Evolutionary conservation across 2,329 filamentous ascomycete genomes (phyloP), one percentile per base, ranked within the genome.

Genomic region (Thermoascus crustaceus): DNA sequence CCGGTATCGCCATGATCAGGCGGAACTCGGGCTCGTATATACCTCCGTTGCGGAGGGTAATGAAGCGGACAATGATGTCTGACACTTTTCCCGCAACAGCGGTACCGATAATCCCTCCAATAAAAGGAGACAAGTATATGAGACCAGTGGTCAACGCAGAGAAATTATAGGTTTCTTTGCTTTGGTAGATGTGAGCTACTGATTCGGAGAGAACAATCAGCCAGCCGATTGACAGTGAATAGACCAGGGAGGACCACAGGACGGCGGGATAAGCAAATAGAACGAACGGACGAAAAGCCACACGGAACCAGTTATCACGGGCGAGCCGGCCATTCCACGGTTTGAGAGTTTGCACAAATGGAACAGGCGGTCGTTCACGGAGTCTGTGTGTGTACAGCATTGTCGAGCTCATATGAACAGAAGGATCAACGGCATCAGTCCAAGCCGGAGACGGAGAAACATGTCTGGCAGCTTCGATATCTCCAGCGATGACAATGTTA

Each of bases 1-100:
- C 80, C 0, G 88, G 89, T 3, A 81, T 62, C 0, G 78, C 85
- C 89, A 96, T 94, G 27, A 94, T 73, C 0, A 94, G 73, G 5
- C 88, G 77, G 53, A 93, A 96, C 59, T 96, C 89, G 1, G 89
- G 89, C 58, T 96, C 89, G 57, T 95, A 96, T 2, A 96, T 68
- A 2, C 89, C 89, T n/a, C 85, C 86, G 48, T 96, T 96, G 18
- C 80, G 78, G 22, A 80, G 75, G 2, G 85, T 74, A 82, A 96
- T 86, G 39, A 69, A 80, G 34, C 78, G 78, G 4, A 94, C 87
- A 31, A 96, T 78, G 2, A 89, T 52, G 52, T 96, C 91, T 3
- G 84, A 91, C 8, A 94, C 72, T 53, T 82, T 85, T 25, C 89
- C 91, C 0, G 89, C 89, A 0, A 95, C 85, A 0, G 82, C 87